Base-by-base conservation (phyloP, 345 rosid species). In the Eucalyptus marginata region DNA sequence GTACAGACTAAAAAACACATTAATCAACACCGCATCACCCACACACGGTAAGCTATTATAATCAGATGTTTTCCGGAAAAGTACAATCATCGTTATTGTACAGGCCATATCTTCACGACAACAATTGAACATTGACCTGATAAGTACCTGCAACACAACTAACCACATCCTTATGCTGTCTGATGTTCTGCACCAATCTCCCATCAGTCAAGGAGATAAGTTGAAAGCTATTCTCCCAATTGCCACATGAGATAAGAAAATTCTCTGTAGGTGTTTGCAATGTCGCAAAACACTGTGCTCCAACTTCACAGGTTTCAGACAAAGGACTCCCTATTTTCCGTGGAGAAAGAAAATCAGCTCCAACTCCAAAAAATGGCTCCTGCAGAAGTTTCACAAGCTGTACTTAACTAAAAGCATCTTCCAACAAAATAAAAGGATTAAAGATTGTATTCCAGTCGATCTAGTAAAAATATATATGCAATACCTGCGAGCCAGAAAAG, bases 181-280 rank as follows among this genome's bases (percentile, higher is more conserved):
- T 96, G 92, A 96, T 92, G 93, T 98, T 96, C 93, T 97, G 99
- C 92, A 97, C 98, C 92, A 96, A 93, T 90, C 96, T 95, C 91
- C 99, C 99, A 93, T 96, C 98, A 93, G 89, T 93, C 90, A 96
- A 92, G 87, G 99, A 96, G 89, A 94, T 94, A 89, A 96, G 95
- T 91, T 97, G 97, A 90, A 97, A 97, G 89, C 99, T 96, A 90
- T 97, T 97, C 91, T 97, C 99, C 99, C 99, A 97, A 91, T 95
- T 97, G 88, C 99, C 99, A 92, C 99, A 97, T 36, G 99, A 95
- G 90, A 97, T 94, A 90, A 97, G 89, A 92, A 96, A 96, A 88
- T 94, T 96, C 92, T 96, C 99, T 52, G 90, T 79, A 68, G 96
- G 96, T 47, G 95, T 93, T 90, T 94, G 98, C 95, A 97, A 89